Evolutionary conservation across 1,284 basidiomycete genomes (phyloP), one percentile per base, ranked within the genome.

Genomic region (Melampsora americana): DNA sequence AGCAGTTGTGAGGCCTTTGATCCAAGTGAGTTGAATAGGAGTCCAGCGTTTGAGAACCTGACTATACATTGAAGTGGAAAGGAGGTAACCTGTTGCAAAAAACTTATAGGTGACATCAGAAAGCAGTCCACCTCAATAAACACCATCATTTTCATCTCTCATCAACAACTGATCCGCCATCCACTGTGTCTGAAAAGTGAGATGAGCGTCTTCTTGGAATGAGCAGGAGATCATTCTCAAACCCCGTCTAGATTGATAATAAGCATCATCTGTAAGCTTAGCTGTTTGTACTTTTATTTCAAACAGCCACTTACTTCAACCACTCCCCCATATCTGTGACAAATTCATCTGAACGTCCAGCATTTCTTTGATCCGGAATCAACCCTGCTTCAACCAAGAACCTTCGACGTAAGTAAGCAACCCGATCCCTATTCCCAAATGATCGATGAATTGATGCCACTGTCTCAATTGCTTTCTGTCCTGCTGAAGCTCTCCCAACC

Each of bases 21-120:
- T 70, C 35, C 53, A 70, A 14, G 68, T 23, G 14, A 70, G 68
- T 61, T 70, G 53, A 20, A 70, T 35, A 6, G 68, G 68, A n/a
- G 59, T 44, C 68, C 68, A 70, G 28, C 56, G 9, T 23, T 9
- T 20, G 23, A 61, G 18, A 2, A n/a, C 20, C 32, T 30, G 16
- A 35, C 53, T 56, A 42, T 30, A 69, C 67, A 69, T 69, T 39
- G 32, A 53, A 23, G 30, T 70, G 7, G 56, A 28, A 11, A 70
- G 39, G 6, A 70, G 23, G 28, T 59, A 60, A 1, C 53, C 68
- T 11, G 5, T 70, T 56, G 56, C 56, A 44, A 70, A 70, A 26
- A 61, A 61, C 11, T 35, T n/a, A 35, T 68, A 68, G 23, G 65
- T 66, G 7, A 66, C 65, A 46, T 66, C 65, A 5, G 65, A 66